Base-by-base conservation (phyloP, 2,329 filamentous ascomycete genomes). In the Ophiostoma ulmi region DNA sequence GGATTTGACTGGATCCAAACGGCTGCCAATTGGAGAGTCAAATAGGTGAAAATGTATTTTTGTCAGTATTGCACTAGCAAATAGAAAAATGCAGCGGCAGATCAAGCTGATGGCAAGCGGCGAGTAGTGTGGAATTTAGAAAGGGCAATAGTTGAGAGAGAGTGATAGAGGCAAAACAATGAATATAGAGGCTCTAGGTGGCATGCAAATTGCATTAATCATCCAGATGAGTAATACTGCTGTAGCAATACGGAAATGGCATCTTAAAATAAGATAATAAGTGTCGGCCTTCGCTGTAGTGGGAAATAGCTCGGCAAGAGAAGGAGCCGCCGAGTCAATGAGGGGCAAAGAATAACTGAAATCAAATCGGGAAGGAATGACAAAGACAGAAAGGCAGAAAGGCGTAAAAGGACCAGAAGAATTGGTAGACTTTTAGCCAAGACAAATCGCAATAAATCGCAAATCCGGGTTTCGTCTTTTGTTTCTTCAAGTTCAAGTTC, bases 261-360 rank as follows among this genome's bases (percentile, higher is more conserved):
- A 26, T 26, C 26, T 26, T 26, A 26, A 48, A 7, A 48, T 5
- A 5, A 7, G 20, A 48, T 48, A 2, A 8, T 31, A 58, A 22
- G 39, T 44, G 22, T 58, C n/a, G 52, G n/a, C 20, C 61, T 26
- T 61, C 3, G 31, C 31, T 17, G 22, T 61, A 22, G 26, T 35
- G 20, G 63, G 20, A 67, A 48, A 48, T 31, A 67, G 22, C 72
- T 72, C 72, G 71, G 69, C 39, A 72, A 39, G 69, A 70, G 71
- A 71, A 74, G 69, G 72, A 67, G 68, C 61, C 72, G 64, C 70
- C 67, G 70, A 73, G 71, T 71, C 67, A 70, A 58, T 58, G 73
- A 73, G 71, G 73, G 73, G 73, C 72, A 72, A 72, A 72, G 70
- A 72, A 72, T 66, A 73, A 69, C 64, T 17, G 58, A 41, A n/a